Evolutionary conservation across 495 filamentous ascomycete genomes (phyloP).

Genomic region (Hypomontagnella submonticulosa): DNA sequence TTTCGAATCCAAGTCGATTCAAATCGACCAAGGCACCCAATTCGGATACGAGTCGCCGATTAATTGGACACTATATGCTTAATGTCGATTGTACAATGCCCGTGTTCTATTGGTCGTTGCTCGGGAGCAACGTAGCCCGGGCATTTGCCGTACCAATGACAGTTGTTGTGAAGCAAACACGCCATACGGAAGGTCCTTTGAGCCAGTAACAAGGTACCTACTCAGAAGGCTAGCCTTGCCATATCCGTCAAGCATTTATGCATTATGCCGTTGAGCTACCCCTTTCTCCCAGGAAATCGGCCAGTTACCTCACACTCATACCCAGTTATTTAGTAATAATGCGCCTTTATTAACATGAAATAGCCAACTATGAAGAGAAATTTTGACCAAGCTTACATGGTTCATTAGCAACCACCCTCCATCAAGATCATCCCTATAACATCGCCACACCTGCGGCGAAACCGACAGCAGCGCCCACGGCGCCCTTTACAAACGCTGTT

Average conservation of each 20-base stretch:
- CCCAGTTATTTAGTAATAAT: neutral
- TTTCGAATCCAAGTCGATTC: neutral
- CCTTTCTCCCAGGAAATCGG: too few relatives aligned
- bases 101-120: too few relatives aligned
- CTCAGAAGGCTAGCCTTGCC: too few relatives aligned
- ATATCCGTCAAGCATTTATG: too few relatives aligned
- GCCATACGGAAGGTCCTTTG: too few relatives aligned
- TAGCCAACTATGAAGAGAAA: conserved; percentile 6
- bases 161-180: too few relatives aligned
- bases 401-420: neutral
- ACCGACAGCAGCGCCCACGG: conserved; percentile 37
- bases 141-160: neutral
- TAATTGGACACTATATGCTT: conserved; percentile 1
- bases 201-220: too few relatives aligned
- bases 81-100: neutral
- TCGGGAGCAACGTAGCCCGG: neutral
- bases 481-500: conserved; percentile 37
- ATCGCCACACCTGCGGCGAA: conserved; percentile 39
- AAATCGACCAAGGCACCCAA: conserved; percentile 15
- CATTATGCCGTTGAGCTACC: too few relatives aligned
- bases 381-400: neutral
- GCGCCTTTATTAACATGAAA: conserved; percentile 16
- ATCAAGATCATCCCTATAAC: conserved; percentile 18
- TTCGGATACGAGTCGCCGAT: neutral
- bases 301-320: too few relatives aligned